Evolutionary conservation across 495 filamentous ascomycete species (phyloP).

Genomic region (Geopyxis carbonaria): DNA sequence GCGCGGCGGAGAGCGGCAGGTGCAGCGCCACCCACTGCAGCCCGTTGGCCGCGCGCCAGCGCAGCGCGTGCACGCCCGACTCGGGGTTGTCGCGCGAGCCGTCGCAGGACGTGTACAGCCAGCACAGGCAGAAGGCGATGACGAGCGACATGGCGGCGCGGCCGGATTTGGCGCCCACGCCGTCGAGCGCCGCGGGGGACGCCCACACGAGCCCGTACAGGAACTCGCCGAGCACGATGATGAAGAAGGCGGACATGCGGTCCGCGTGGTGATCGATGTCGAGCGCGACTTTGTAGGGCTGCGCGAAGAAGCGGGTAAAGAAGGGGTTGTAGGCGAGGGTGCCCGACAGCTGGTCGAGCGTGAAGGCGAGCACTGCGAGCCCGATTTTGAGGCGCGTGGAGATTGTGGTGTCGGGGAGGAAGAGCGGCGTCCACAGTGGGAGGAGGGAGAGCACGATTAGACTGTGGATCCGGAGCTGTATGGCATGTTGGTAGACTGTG

Average conservation of each 20-base stretch:
- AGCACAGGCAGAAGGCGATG: slow-evolving; percentile 34
- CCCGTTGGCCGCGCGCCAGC: slow-evolving; percentile 25
- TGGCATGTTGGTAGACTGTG: no score
- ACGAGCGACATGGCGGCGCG: slow-evolving; percentile 30
- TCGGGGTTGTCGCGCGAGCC: slow-evolving; percentile 22
- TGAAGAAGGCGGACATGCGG: slow-evolving; percentile 34
- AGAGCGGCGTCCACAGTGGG: slow-evolving; percentile 28
- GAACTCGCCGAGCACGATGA: slow-evolving; percentile 35
- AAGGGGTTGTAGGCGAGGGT: slow-evolving; percentile 27
- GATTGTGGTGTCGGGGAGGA: slow-evolving; percentile 27
- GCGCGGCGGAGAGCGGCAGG: slow-evolving; percentile 27
- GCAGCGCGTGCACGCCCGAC: slow-evolving; percentile 24
- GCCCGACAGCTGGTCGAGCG: slow-evolving; percentile 25
- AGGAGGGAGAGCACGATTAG: slow-evolving; percentile 12
- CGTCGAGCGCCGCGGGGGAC: slow-evolving; percentile 26
- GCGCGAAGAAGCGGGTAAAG: slow-evolving; percentile 26
- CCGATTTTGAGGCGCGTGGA: slow-evolving; percentile 29
- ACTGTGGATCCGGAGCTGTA: no score
- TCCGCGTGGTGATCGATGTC: slow-evolving; percentile 34
- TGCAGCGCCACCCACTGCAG: slow-evolving; percentile 29
- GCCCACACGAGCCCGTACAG: slow-evolving; percentile 31
- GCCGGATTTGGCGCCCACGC: slow-evolving; percentile 27
- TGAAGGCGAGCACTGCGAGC: slow-evolving; percentile 27
- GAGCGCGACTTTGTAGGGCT: slow-evolving; percentile 28
- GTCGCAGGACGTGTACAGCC: slow-evolving; percentile 30